Base-by-base conservation (phyloP, 148 eudicot species). In the Rhododendron ferrugineum region DNA sequence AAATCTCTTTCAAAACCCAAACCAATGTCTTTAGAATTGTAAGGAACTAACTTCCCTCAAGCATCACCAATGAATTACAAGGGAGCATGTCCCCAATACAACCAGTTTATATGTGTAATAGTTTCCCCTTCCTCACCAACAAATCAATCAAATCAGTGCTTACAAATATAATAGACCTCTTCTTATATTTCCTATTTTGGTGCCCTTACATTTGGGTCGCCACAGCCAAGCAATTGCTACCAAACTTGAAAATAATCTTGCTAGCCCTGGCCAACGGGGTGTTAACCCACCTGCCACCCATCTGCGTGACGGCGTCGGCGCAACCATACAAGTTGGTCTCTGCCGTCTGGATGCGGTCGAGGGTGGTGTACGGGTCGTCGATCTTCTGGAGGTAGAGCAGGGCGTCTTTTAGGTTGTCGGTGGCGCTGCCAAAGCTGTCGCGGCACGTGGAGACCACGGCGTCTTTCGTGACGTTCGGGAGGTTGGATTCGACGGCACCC, bases 341-440 rank as follows among this genome's bases (percentile, higher is more conserved):
- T 2, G 82, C 62, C 42, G 82, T 50, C 64, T 79, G 82, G 34
- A 79, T 30, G 6, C 82, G 36, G 64, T 79, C 82, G n/a, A 79
- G 11, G 15, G 36, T 56, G n/a, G 64, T 50, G 82, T 28, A 52
- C 23, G 3, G 37, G 64, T 79, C 64, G 11, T 11, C 1, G 14
- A 9, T 1, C 2, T 0, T 0, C 34, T 28, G 36, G 23, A 79
- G 11, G 28, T 79, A 50, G 6, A 2, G 6, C 4, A 30, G 11
- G 62, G 82, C 82, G 42, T 52, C 64, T 11, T 50, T 28, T 0
- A 79, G 64, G 64, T 79, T 79, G 40, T 30, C 62, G 7, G 3
- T 7, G 5, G 64, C 64, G 13, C 2, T 16, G 40, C 11, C 82
- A n/a, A 14, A 79, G 64, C 40, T 79, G n/a, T 49, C 62, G 3